Conservation (phyloP, 495 filamentous ascomycete species). For the Talaromyces stipitatus region DNA sequence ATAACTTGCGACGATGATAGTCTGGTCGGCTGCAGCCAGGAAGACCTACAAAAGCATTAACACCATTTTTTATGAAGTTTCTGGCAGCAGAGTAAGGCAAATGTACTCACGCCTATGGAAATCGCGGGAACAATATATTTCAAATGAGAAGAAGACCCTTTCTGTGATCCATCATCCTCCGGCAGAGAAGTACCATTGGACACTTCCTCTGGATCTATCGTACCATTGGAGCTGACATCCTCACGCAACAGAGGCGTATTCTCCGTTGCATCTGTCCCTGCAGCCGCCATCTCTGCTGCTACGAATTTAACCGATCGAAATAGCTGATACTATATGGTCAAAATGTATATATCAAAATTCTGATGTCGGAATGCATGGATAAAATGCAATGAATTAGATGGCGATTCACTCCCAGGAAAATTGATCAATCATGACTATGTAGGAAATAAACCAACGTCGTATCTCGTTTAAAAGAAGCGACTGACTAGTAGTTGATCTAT, state of each 20-base stretch:
- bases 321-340: too few species aligned
- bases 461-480: too few species aligned
- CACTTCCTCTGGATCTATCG: slow-evolving; percentile 1
- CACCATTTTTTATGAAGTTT: neutral
- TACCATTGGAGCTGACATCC: slow-evolving; percentile 14
- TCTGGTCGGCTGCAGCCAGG: slow-evolving; percentile 70
- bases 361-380: too few species aligned
- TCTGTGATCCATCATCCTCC: slow-evolving; percentile 22
- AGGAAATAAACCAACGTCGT: too few species aligned
- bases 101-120: slow-evolving; percentile 41
- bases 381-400: too few species aligned
- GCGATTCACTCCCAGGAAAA: too few species aligned
- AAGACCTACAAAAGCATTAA: slow-evolving; percentile 43
- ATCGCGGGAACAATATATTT: slow-evolving; percentile 43
- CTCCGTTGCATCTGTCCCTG: slow-evolving; percentile 24
- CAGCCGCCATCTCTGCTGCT: slow-evolving; percentile 15
- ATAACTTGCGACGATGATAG: slow-evolving; percentile 72
- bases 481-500: neutral
- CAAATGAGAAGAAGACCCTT: slow-evolving; percentile 19
- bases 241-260: slow-evolving; percentile 33
- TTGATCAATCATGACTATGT: too few species aligned
- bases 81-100: neutral
- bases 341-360: too few species aligned
- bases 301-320: neutral
- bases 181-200: neutral